Base-by-base conservation (phyloP, 352 stramenopile species). In the Phytopythium montanum region DNA sequence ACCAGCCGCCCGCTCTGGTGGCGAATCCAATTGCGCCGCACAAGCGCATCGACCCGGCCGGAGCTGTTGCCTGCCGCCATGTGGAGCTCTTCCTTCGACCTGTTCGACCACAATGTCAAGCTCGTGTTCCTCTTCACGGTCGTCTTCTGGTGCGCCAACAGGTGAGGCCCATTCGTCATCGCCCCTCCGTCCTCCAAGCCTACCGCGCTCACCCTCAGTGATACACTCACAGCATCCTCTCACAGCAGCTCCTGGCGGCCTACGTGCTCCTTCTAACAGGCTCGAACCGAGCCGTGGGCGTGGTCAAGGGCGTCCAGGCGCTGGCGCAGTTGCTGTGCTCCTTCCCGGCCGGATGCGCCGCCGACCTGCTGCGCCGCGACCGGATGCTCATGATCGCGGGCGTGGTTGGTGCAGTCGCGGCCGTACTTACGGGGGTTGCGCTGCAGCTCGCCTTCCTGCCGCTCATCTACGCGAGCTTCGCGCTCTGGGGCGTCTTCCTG, bases 401-500 rank as follows among this genome's bases (percentile, higher is more conserved):
- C 2, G 59, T 56, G 4, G 39, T 88, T 46, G 79, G 79, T 5
- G 41, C 84, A 6, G 41, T 65, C 19, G 62, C 66, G n/a, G 69
- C 76, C 10, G 23, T 83, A 1, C 42, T 84, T 25, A 87, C 71
- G 4, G 69, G 64, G 5, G 53, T 84, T 21, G 72, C 80, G 8
- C 73, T 89, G 56, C 58, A 81, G 28, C 57, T 85, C 16, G 69
- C 61, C 0, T 55, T 72, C 31, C 64, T 91, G 28, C 45, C 57
- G 42, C 64, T 85, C 21, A 74, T 94, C 28, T 90, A 88, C 59
- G 36, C 76, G 5, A 66, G 79, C 10, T 91, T 95, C 60, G 75
- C 58, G 7, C 52, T 95, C 3, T 97, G 87, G 84, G 90, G 90
- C 19, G 56, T 76, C n/a, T 95, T 93, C 62, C 67, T 73, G 23